A percentile compares a stretch with the other conserved stretches of the same genome.
phyloP scores from a whole-genome alignment of 2,329 filamentous ascomycete species.

The Chrysosporium keratinophilum region DNA sequence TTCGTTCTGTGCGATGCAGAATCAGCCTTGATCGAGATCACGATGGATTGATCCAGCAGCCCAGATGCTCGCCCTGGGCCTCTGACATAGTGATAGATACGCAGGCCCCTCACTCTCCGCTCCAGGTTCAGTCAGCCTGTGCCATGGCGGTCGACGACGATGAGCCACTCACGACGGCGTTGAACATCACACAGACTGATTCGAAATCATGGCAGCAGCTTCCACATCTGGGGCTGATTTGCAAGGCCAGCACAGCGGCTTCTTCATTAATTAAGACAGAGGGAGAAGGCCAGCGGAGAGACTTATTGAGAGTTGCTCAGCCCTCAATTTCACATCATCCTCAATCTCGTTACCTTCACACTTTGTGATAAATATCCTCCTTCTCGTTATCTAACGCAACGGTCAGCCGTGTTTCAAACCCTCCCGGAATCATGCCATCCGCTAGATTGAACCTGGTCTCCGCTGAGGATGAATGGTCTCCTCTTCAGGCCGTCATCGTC shows the following conservation, averaged over 20 bases:
- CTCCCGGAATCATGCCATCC: constrained; percentile 1
- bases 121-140: not conserved
- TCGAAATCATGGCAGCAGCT: constrained; percentile 3
- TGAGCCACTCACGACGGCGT: not conserved
- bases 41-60: not conserved
- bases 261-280: not conserved
- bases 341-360: not conserved
- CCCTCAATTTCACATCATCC: not conserved
- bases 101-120: not conserved
- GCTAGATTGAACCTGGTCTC: constrained; percentile 3
- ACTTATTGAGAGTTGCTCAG: not conserved
- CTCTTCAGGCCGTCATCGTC: constrained; percentile 22
- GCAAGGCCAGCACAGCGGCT: not conserved
- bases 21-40: constrained; percentile 4
- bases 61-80: not conserved
- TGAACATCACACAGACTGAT: not conserved
- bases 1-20: constrained; percentile 2
- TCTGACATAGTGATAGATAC: not conserved
- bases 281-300: not conserved
- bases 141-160: not conserved
- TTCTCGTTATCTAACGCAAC: not conserved
- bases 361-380: too few relatives aligned
- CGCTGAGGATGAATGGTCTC: constrained; percentile 23
- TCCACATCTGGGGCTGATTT: constrained; percentile 7
- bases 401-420: not conserved